Percentiles rank a stretch among this genome's conserved stretches.
Evolutionary conservation across 371 early-diverging fungal species (phyloP).

Genomic region (Choanephora cucurbitarum): DNA sequence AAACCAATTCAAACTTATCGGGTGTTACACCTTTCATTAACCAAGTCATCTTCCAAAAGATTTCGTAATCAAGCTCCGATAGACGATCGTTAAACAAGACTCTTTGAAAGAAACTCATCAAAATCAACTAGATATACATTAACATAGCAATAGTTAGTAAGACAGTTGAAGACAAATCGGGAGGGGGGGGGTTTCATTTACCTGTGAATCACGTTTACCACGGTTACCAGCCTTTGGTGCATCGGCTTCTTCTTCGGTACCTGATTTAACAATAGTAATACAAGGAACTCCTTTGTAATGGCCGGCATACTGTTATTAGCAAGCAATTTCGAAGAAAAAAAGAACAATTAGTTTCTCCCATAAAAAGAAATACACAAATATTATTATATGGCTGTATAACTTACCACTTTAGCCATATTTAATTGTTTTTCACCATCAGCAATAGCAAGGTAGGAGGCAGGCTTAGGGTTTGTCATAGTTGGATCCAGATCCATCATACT

Average conservation of each 20-base stretch:
- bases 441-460: slow-evolving; percentile 85
- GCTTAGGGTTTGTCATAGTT: slow-evolving; percentile 49
- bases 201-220: slow-evolving; percentile 98
- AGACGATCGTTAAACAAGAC: slow-evolving; percentile 92
- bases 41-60: slow-evolving; percentile 88
- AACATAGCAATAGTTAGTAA: too few species aligned
- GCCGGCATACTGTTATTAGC: slow-evolving; percentile 70
- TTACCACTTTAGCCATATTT: slow-evolving; percentile 90
- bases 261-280: slow-evolving; percentile 91
- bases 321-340: slow-evolving; percentile 9
- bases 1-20: slow-evolving; percentile 84
- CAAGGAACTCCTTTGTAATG: slow-evolving; percentile 88
- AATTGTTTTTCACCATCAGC: slow-evolving; percentile 88
- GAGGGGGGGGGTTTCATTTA: too few species aligned
- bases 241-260: slow-evolving; percentile 73
- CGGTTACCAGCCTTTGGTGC: slow-evolving; percentile 92
- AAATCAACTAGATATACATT: slow-evolving; percentile 66
- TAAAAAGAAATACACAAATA: background rate
- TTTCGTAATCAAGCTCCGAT: slow-evolving; percentile 94
- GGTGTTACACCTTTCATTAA: slow-evolving; percentile 85
- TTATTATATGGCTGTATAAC: background rate
- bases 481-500: slow-evolving; percentile 69
- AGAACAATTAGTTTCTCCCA: slow-evolving; percentile 1
- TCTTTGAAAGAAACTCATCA: slow-evolving; percentile 96
- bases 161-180: too few species aligned